These are phyloP conservation scores for Monsonia emarginata DNA, from an alignment of 441 rosid species.

Conservation along the genomic window DNA sequence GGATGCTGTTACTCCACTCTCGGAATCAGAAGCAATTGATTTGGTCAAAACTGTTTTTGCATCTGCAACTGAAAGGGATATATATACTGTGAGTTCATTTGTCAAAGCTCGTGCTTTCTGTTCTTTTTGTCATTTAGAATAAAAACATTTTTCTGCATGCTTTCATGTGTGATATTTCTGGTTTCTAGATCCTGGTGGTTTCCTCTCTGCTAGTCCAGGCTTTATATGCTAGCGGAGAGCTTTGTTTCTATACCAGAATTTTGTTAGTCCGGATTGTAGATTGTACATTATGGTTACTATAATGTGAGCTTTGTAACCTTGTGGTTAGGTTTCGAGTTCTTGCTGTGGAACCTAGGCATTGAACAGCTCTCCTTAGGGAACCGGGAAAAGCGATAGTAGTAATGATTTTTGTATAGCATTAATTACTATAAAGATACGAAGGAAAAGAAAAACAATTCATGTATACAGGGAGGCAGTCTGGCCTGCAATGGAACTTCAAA, in stretches of 20 bases:
- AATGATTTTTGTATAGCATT: background rate
- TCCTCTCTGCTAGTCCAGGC: too few species aligned
- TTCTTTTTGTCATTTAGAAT: background rate
- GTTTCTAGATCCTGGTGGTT: background rate
- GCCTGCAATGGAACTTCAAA: too few species aligned
- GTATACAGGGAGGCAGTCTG: too few species aligned
- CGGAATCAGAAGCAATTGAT: conserved; percentile 77
- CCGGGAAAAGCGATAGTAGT: background rate
- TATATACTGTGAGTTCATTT: conserved; percentile 62
- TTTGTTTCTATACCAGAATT: background rate
- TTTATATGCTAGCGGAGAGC: background rate
- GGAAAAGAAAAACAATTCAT: too few species aligned
- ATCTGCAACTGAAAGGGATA: conserved; percentile 95
- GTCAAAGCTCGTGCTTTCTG: background rate
- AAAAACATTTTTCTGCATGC: background rate
- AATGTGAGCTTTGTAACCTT: background rate
- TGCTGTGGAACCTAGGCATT: background rate
- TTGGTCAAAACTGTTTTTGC: conserved; percentile 83
- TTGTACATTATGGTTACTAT: background rate
- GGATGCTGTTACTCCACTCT: conserved; percentile 90
- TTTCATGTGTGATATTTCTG: background rate
- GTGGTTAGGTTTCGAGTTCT: background rate
- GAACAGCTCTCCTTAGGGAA: background rate
- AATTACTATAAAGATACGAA: background rate
- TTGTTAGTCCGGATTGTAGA: background rate